phyloP scores from a whole-genome alignment of 2,329 filamentous ascomycete species.

The Nothophoma quercina region DNA sequence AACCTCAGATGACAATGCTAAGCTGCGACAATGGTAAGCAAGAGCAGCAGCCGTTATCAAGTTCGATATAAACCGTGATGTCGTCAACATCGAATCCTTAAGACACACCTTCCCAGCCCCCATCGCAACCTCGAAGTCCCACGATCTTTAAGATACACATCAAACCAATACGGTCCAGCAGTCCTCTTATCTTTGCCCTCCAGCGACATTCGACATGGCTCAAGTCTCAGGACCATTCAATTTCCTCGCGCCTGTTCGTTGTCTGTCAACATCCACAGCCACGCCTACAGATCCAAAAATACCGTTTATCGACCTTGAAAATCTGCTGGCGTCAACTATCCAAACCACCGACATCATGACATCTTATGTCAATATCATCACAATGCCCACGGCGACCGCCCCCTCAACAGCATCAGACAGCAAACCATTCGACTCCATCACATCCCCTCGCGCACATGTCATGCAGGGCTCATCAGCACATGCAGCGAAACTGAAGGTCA shows the following conservation, averaged over 20 bases:
- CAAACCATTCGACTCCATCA: not conserved
- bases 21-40: constrained; percentile 7
- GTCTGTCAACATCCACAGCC: not conserved
- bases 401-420: not conserved
- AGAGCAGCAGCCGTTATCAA: not conserved
- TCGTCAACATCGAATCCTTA: not conserved
- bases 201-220: not conserved
- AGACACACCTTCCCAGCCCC: not conserved
- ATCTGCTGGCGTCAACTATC: too few species aligned
- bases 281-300: not conserved
- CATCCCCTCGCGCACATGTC: not conserved
- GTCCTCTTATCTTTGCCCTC: not conserved
- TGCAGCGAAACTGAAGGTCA: not conserved
- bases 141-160: not conserved
- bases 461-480: not conserved
- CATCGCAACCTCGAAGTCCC: not conserved
- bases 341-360: too few species aligned
- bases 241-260: not conserved
- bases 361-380: too few species aligned
- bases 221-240: not conserved
- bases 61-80: not conserved
- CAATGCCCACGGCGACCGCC: too few species aligned
- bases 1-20: not conserved
- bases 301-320: not conserved
- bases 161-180: not conserved